Evolutionary conservation across 2,329 filamentous ascomycete genomes (phyloP), one percentile per base, ranked within the genome.

Genomic region (Juglanconis oblonga): DNA sequence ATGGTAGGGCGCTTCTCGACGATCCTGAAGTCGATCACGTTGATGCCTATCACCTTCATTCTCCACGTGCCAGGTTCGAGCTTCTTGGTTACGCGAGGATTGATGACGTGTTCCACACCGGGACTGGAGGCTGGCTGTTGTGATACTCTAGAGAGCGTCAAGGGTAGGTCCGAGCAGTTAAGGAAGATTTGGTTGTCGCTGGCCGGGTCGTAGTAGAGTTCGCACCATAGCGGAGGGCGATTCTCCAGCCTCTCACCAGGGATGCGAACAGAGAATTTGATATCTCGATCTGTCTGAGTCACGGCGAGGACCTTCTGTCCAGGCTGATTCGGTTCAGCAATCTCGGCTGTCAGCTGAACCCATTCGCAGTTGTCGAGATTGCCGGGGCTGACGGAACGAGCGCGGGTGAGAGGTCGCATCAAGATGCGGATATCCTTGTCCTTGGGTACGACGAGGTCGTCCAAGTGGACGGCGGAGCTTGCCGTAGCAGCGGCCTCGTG

Each of bases 251-350:
- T 74, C 58, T 80, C 78, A 14, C 77, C 76, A 4, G 82, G 83
- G 59, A 86, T 82, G 53, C 79, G 76, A 62, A 86, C 81, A 44
- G 80, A 81, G 67, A 85, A 85, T 63, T 84, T 85, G 76, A 85
- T 84, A 69, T 86, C 82, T 67, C 79, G 79, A 62, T 79, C 76
- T 5, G 83, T 86, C 74, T 86, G 83, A 65, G 82, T 84, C 67
- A 86, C 83, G 40, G 83, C 83, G 32, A 86, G 71, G 52, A 86
- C 83, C 67, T 79, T 82, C 69, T 84, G 79, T 63, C 79, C 76
- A n/a, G 81, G 77, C 68, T 80, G 75, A 59, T 80, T 77, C 45
- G 80, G 70, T 17, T 80, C 78, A 42, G 80, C 76, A 42, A 81
- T 77, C 68, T 85, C 81, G 62, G 82, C 79, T 58, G 80, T 81